Evolutionary conservation across 768 basidiomycete species (phyloP), one percentile per base, ranked within the genome.

Genomic region (Candolleomyces aberdarensis): DNA sequence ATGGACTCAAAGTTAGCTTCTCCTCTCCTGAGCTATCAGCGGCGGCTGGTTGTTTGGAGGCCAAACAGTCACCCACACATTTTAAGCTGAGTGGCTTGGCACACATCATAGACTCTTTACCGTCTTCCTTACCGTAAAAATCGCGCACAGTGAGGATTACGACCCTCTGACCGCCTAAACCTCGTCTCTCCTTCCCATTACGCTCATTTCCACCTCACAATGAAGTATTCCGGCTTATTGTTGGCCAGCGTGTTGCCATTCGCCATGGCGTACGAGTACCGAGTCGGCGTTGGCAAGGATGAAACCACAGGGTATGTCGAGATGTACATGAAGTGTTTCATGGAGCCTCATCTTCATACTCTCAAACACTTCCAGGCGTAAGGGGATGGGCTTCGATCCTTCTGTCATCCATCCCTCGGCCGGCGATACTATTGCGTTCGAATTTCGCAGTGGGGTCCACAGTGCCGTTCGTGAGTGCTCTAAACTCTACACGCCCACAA

Each of bases 331-430:
- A 32, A 26, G 15, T 10, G 43, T 29, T 29, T 51, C 22, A 7
- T 29, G n/a, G 26, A 39, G 31, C 20, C 14, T 36, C 29, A 41
- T 32, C 20, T n/a, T 36, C 29, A 41, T 32, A 10, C 40, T 9
- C n/a, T 29, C 20, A 11, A 36, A 36, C 36, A 36, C 36, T 36
- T 3, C 17, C 40, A 78, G 77, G 26, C 70, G 74, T 63, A 78
- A 78, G 59, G 78, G 78, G 15, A 58, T 74, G 17, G 78, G 78
- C 20, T 79, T 79, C 61, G 76, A 78, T 62, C 76, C 78, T 19
- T 76, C 76, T 13, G 74, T 70, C 1, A 76, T 79, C 43, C 66
- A 72, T 47, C 76, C 78, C 20, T 36, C 36, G 1, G 58, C 62
- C 4, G 77, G 78, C 15, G 78, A 79, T 62, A 65, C 63, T 32